Base-by-base conservation (phyloP, 2,329 filamentous ascomycete species). In the Leptographium procerum region DNA sequence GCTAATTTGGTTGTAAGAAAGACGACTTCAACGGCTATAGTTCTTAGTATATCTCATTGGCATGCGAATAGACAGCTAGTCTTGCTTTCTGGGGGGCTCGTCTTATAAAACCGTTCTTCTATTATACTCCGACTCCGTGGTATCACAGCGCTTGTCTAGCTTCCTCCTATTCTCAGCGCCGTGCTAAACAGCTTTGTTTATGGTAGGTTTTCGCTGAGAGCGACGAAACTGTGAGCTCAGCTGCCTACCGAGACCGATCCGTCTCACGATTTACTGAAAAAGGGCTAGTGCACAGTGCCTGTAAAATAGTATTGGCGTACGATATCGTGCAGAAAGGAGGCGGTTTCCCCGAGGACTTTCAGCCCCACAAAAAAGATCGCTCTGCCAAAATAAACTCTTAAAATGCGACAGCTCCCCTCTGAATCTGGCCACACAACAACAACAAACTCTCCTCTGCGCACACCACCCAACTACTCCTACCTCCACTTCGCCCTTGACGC, bases 261-360 rank as follows among this genome's bases (percentile, higher is more conserved):
- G 13, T 48, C 22, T 26, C 24, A 26, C 10, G 13, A 26, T 26
- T n/a, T 48, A 16, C 45, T 48, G 4, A 14, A 48, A 16, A 14
- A 11, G 14, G 22, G 13, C 45, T 48, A 48, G 45, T 48, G 13
- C 13, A 26, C 45, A 14, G 22, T 43, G 19, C n/a, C n/a, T n/a
- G n/a, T n/a, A n/a, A n/a, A n/a, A n/a, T n/a, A n/a, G n/a, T n/a
- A n/a, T n/a, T n/a, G n/a, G n/a, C 36, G 9, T 7, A 19, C 16
- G 16, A 19, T 43, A 43, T 43, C 40, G 4, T 43, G 40, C 40
- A 22, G 40, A 43, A 59, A 50, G 53, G 45, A 40, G 33, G 55
- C 56, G 45, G 57, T 61, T 61, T 59, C 61, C 59, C 59, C 48
- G 59, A 57, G 59, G 53, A 60, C 52, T n/a, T 28, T 16, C 26